phyloP scores from a whole-genome alignment of 805 yeast species.

The Myxozyma udenii region DNA sequence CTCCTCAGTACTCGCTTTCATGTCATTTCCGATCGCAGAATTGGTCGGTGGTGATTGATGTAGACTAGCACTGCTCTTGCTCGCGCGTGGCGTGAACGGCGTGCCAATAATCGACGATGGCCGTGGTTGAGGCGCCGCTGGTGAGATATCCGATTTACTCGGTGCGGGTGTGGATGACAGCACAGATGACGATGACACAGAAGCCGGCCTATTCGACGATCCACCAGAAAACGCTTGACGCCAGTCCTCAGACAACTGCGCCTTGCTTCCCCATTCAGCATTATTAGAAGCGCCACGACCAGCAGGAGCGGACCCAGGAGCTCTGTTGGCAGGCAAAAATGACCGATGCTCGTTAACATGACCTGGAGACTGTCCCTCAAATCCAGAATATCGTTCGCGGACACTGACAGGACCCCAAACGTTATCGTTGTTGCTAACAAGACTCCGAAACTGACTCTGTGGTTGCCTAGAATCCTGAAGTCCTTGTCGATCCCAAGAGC shows the following conservation, averaged over 20 bases:
- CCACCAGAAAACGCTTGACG: slow-evolving; percentile 13
- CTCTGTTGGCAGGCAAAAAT: slow-evolving; percentile 5
- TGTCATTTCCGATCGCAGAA: too few species aligned
- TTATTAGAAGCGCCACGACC: too few species aligned
- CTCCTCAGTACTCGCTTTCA: slow-evolving; percentile 1
- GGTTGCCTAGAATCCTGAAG: slow-evolving; percentile 3
- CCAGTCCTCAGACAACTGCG: slow-evolving; percentile 25
- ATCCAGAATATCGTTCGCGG: slow-evolving; percentile 18
- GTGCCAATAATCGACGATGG: slow-evolving; percentile 7
- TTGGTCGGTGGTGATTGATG: slow-evolving; percentile 16
- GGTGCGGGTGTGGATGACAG: slow-evolving; percentile 1
- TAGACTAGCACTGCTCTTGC: slow-evolving; percentile 4
- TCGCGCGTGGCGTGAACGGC: slow-evolving; percentile 16
- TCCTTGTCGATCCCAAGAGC: slow-evolving; percentile 6
- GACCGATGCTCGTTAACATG: slow-evolving; percentile 12
- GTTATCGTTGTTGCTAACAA: slow-evolving; percentile 16
- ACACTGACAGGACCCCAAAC: slow-evolving; percentile 31
- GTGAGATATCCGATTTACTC: background rate
- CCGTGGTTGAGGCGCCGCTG: background rate
- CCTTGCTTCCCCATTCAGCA: background rate
- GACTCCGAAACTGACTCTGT: slow-evolving; percentile 11
- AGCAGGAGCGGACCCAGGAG: background rate
- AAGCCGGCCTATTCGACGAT: too few species aligned
- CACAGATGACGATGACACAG: too few species aligned
- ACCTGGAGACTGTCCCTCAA: slow-evolving; percentile 14